These are phyloP conservation scores for Bruguiera parviflora DNA, from an alignment of 345 rosid genomes.

Conservation along the genomic window DNA sequence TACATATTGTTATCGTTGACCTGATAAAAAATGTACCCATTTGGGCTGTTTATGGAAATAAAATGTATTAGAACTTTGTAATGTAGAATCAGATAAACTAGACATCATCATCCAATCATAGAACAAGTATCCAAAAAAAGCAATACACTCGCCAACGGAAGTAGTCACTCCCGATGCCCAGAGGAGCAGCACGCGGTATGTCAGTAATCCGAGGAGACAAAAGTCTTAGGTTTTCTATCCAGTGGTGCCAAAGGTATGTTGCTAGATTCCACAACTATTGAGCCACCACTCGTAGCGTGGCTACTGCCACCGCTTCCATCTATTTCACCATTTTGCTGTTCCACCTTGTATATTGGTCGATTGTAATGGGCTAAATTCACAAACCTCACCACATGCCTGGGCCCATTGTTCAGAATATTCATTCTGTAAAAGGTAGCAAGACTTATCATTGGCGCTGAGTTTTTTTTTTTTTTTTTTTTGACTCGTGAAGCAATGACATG, in stretches of 20 bases:
- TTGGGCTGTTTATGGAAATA: too few relatives aligned
- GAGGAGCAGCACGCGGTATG: constrained; percentile 85
- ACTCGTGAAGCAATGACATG: neutral
- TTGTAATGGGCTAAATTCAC: constrained; percentile 93
- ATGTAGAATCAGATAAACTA: too few relatives aligned
- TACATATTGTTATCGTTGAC: too few relatives aligned
- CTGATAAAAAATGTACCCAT: too few relatives aligned
- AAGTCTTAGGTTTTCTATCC: constrained; percentile 92
- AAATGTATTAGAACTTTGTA: too few relatives aligned
- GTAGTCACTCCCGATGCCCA: constrained; percentile 92
- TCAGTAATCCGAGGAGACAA: constrained; percentile 96
- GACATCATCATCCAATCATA: neutral
- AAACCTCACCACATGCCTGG: constrained; percentile 92
- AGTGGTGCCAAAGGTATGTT: constrained; percentile 42
- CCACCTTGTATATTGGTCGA: constrained; percentile 81
- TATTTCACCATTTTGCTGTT: constrained; percentile 50
- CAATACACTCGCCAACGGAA: constrained; percentile 76
- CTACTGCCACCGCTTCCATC: constrained; percentile 46
- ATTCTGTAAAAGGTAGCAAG: constrained; percentile 43
- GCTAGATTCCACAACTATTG: constrained; percentile 40
- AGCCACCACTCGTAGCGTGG: constrained; percentile 42
- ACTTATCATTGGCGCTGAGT: neutral
- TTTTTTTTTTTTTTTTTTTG: neutral
- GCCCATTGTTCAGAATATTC: constrained; percentile 99
- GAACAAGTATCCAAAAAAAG: constrained; percentile 1